These are phyloP conservation scores for Coleophoma eucalyptorum DNA, from an alignment of 2,329 filamentous ascomycete species.

Conservation along the genomic window DNA sequence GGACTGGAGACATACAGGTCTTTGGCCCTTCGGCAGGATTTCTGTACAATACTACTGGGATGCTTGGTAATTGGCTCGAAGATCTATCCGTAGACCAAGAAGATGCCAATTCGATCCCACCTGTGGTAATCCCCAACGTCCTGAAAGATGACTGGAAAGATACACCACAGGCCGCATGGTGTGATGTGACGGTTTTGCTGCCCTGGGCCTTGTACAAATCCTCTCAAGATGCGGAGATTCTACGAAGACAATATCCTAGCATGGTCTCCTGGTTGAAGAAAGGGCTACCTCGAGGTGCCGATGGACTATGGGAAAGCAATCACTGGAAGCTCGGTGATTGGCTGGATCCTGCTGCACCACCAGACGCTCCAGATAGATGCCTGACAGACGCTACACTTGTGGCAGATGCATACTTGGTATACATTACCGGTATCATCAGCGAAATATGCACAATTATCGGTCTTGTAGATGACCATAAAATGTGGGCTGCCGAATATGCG, in stretches of 20 bases:
- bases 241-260: conserved; percentile 33
- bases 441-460: conserved; percentile 29
- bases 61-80: conserved; percentile 45
- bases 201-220: conserved; percentile 36
- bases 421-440: conserved; percentile 32
- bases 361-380: conserved; percentile 31
- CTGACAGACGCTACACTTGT: conserved; percentile 34
- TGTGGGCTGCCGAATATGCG: conserved; percentile 13
- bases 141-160: conserved; percentile 2
- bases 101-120: conserved; percentile 20
- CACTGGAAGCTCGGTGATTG: conserved; percentile 38
- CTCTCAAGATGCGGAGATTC: conserved; percentile 30
- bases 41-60: conserved; percentile 47
- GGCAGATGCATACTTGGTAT: conserved; percentile 40
- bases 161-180: conserved; percentile 29
- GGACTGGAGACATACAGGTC: conserved; percentile 39
- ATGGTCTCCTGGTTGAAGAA: conserved; percentile 34
- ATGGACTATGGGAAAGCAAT: conserved; percentile 34
- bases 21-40: conserved; percentile 42
- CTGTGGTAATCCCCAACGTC: conserved; percentile 25
- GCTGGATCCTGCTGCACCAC: conserved; percentile 40
- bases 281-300: conserved; percentile 26
- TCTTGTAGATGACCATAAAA: conserved; percentile 14
- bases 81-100: conserved; percentile 38
- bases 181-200: conserved; percentile 34